Evolutionary conservation across 305 asterid genomes (phyloP).

Genomic region (Solanum hybrid): DNA sequence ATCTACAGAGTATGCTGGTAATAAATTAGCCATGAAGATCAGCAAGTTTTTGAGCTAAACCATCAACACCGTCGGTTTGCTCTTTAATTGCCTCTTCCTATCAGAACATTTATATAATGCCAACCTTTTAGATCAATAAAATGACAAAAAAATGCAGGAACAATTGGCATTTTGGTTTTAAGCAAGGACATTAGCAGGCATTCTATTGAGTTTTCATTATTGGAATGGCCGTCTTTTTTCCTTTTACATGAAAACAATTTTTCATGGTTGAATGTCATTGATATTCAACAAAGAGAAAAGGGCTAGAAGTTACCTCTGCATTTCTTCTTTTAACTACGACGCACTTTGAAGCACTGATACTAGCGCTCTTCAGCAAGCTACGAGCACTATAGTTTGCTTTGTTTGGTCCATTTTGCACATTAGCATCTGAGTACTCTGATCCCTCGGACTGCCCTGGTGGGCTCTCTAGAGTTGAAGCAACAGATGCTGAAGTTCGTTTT

Average conservation of each 20-base stretch:
- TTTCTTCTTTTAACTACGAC: slow-evolving; percentile 52
- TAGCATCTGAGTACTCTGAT: slow-evolving; percentile 23
- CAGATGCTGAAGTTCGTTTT: slow-evolving; percentile 48
- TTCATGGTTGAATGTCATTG: not conserved
- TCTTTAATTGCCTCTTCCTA: slow-evolving; percentile 63
- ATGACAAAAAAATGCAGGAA: not conserved
- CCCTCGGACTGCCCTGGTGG: slow-evolving; percentile 46
- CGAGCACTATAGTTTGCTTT: slow-evolving; percentile 53
- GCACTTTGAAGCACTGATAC: slow-evolving; percentile 91
- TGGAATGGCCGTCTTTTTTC: not conserved
- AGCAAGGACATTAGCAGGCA: not conserved
- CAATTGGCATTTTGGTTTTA: not conserved
- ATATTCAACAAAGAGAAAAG: not conserved
- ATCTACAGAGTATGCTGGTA: not conserved
- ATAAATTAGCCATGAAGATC: slow-evolving; percentile 45
- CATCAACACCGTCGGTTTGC: slow-evolving; percentile 56
- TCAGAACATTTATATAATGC: not conserved
- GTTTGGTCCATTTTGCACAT: slow-evolving; percentile 29
- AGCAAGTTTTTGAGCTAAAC: slow-evolving; percentile 50
- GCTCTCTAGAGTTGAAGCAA: slow-evolving; percentile 55
- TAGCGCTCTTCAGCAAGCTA: slow-evolving; percentile 93
- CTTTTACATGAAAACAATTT: not conserved
- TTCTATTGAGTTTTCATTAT: not conserved
- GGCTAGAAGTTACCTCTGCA: slow-evolving; percentile 41
- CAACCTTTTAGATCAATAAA: not conserved